Conservation (phyloP, 768 basidiomycete species). For the Wakefieldia striispora region DNA sequence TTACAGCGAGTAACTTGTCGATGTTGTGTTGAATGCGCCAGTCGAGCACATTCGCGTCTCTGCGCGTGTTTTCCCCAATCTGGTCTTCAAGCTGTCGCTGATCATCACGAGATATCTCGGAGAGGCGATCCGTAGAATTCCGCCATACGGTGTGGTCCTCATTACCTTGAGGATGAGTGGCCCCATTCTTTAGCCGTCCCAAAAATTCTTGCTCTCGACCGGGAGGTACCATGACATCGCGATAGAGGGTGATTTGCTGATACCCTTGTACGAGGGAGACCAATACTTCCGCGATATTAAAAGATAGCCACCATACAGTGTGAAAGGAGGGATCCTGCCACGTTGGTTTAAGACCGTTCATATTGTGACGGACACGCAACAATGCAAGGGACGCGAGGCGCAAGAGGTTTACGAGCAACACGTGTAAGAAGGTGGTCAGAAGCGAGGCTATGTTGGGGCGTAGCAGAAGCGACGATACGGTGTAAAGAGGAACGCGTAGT, state of each 20-base stretch:
- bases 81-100: conserved; percentile 23
- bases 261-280: conserved; percentile 72
- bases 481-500: conserved; percentile 32
- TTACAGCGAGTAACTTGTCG: conserved; percentile 59
- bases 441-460: conserved; percentile 31
- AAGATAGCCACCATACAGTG: conserved; percentile 73
- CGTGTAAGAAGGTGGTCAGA: conserved; percentile 44
- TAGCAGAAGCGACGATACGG: conserved; percentile 34
- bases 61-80: not conserved
- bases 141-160: conserved; percentile 10
- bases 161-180: conserved; percentile 7
- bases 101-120: conserved; percentile 14
- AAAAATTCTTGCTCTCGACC: conserved; percentile 41
- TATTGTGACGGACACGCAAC: conserved; percentile 48
- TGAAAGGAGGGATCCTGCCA: conserved; percentile 58
- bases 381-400: conserved; percentile 55
- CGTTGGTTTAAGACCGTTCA: conserved; percentile 43
- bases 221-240: conserved; percentile 58
- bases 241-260: conserved; percentile 61
- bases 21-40: conserved; percentile 62
- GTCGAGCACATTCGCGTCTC: conserved; percentile 20
- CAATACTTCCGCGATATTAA: conserved; percentile 65
- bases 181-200: conserved; percentile 24
- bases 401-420: conserved; percentile 49
- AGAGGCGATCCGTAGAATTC: conserved; percentile 5